Conservation (phyloP, 306 rosid genomes). For the Heteromeles arbutifolia region DNA sequence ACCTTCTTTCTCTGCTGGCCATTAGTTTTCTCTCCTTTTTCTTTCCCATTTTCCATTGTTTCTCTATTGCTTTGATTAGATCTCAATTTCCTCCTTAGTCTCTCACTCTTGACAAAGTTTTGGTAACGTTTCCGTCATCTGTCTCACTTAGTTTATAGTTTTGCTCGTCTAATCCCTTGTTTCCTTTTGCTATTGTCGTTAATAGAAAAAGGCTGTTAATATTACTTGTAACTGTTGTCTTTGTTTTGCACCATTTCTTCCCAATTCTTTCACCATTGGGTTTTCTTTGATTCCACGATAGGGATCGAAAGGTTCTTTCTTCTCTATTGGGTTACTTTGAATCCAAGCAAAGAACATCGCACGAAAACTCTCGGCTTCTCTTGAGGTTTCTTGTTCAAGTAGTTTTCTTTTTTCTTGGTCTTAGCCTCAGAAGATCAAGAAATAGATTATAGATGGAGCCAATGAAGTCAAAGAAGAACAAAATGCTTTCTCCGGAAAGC, state of each 20-base stretch:
- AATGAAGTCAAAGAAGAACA: conserved; percentile 19
- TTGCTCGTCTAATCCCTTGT: not conserved
- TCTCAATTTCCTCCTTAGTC: conserved; percentile 14
- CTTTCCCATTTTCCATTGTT: conserved; percentile 7
- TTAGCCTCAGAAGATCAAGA: conserved; percentile 15
- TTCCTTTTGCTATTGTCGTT: not conserved
- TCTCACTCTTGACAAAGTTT: not conserved
- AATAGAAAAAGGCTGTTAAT: not conserved
- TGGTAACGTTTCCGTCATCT: not conserved
- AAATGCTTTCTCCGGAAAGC: conserved; percentile 29
- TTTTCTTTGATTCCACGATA: conserved; percentile 15
- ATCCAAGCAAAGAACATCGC: conserved; percentile 31
- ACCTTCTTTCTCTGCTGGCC: conserved; percentile 17
- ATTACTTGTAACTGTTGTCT: not conserved
- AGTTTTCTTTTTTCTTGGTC: not conserved
- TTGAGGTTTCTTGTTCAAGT: conserved; percentile 1
- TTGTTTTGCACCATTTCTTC: not conserved
- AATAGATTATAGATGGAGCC: conserved; percentile 9
- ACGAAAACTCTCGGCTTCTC: conserved; percentile 7
- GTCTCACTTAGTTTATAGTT: not conserved
- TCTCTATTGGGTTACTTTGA: conserved; percentile 31
- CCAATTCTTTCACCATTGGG: not conserved
- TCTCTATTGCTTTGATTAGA: not conserved
- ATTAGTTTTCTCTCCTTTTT: conserved; percentile 19
- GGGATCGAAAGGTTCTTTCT: conserved; percentile 29